Conservation (phyloP, 2,329 filamentous ascomycete species). For the Aspergillus ibericus region DNA sequence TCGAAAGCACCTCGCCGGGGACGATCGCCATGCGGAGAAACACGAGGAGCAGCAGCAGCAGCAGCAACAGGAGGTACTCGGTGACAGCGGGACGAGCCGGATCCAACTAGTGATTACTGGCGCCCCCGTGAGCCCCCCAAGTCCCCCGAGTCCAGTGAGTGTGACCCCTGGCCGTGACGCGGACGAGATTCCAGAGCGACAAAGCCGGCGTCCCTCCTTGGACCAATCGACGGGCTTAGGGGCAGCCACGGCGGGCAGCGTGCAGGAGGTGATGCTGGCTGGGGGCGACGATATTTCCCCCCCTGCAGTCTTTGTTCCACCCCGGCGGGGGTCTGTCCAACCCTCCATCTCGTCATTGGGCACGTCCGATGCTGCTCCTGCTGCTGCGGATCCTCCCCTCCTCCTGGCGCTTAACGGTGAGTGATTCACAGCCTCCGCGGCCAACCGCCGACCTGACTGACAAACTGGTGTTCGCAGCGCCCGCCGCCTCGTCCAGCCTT, state of each 20-base stretch:
- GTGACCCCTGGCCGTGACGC: not conserved
- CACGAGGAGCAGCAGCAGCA: not conserved
- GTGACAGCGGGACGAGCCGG: not conserved
- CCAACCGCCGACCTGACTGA: not conserved
- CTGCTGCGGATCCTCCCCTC: slow-evolving; percentile 12
- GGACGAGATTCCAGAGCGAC: no score
- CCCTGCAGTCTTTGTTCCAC: slow-evolving; percentile 9
- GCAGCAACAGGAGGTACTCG: not conserved
- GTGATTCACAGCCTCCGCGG: not conserved
- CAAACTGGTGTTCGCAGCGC: slow-evolving; percentile 4
- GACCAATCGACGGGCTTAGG: not conserved
- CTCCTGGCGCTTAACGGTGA: slow-evolving; percentile 16
- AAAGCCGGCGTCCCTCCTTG: not conserved
- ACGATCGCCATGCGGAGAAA: not conserved
- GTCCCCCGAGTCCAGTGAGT: no score
- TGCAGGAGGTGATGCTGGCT: not conserved
- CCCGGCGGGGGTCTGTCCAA: slow-evolving; percentile 1
- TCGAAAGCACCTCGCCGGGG: not conserved
- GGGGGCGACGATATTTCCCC: not conserved
- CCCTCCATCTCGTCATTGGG: slow-evolving; percentile 31
- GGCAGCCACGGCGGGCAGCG: not conserved
- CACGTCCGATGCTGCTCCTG: slow-evolving; percentile 18
- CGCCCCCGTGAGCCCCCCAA: not conserved
- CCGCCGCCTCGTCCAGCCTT: slow-evolving; percentile 12
- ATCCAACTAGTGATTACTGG: slow-evolving; percentile 2